Conservation (phyloP, 106 monocot genomes). For the Posidonia australis region DNA sequence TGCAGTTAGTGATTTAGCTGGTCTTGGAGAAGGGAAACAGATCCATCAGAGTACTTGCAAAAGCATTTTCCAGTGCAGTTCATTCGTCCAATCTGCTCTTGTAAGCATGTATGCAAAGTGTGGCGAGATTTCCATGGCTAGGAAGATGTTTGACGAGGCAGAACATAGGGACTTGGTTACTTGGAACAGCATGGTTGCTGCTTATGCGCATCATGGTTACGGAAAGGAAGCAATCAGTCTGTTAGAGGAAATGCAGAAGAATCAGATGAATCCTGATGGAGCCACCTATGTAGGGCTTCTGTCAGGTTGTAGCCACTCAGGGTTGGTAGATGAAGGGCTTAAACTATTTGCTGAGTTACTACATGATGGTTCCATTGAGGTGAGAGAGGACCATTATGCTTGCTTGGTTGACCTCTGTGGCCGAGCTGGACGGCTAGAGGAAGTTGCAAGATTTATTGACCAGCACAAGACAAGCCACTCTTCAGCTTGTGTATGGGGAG, state of each 20-base stretch:
- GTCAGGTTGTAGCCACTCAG: conserved; percentile 80
- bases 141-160: conserved; percentile 37
- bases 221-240: conserved; percentile 39
- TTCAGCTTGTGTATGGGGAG: conserved; percentile 41
- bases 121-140: conserved; percentile 42
- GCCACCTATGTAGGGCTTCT: conserved; percentile 60
- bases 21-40: conserved; percentile 41
- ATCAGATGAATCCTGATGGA: conserved; percentile 47
- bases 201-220: conserved; percentile 64
- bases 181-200: conserved; percentile 71
- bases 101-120: conserved; percentile 80
- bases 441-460: conserved; percentile 32
- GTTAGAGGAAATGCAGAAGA: conserved; percentile 42
- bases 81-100: conserved; percentile 42
- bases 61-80: conserved; percentile 39
- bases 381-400: conserved; percentile 65
- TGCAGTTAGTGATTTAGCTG: conserved; percentile 38
- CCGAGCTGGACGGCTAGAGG: conserved; percentile 46
- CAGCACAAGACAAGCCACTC: conserved; percentile 8
- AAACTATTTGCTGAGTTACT: conserved; percentile 29
- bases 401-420: conserved; percentile 73
- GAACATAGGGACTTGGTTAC: conserved; percentile 37
- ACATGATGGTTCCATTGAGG: conserved; percentile 32
- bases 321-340: conserved; percentile 50
- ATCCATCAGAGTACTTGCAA: conserved; percentile 62